Evolutionary conservation across 164 flowering plant genomes (phyloP).

Genomic region (Liriodendron chinense): DNA sequence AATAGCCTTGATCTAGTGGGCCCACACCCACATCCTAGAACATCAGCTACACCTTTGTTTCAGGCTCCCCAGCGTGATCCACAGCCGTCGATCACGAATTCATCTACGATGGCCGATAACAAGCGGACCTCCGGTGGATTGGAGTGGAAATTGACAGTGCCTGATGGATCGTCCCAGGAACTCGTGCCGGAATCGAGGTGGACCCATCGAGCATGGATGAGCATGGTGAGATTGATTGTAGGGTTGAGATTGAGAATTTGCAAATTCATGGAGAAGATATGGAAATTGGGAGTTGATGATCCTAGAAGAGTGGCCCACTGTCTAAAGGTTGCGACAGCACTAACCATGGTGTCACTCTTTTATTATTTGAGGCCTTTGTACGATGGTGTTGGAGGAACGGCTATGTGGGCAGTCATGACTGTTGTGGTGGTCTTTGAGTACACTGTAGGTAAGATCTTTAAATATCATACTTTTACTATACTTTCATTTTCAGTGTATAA

Average conservation of each 20-base stretch:
- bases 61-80: neutral
- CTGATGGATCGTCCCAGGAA: slow-evolving; percentile 35
- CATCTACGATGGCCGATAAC: slow-evolving; percentile 18
- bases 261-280: slow-evolving; percentile 44
- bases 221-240: slow-evolving; percentile 23
- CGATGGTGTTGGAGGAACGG: slow-evolving; percentile 73
- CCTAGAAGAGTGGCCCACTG: slow-evolving; percentile 65
- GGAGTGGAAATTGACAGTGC: slow-evolving; percentile 51
- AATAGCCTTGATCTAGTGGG: no score
- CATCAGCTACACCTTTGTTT: neutral
- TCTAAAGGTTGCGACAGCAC: slow-evolving; percentile 69
- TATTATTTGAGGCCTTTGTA: slow-evolving; percentile 77
- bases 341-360: slow-evolving; percentile 62
- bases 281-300: slow-evolving; percentile 48
- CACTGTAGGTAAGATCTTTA: slow-evolving; percentile 51
- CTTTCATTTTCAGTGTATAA: no score
- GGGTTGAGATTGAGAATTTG: slow-evolving; percentile 24
- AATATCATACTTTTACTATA: no score
- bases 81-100: neutral
- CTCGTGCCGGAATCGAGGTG: slow-evolving; percentile 31
- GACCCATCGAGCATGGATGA: slow-evolving; percentile 20
- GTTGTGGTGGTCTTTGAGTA: slow-evolving; percentile 78
- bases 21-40: neutral
- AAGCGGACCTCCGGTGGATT: slow-evolving; percentile 24
- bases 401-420: slow-evolving; percentile 90